Percentiles rank a stretch among this genome's conserved stretches.
phyloP scores from a whole-genome alignment of 208 protist genomes.

The Trypanosomatidae sp. region DNA sequence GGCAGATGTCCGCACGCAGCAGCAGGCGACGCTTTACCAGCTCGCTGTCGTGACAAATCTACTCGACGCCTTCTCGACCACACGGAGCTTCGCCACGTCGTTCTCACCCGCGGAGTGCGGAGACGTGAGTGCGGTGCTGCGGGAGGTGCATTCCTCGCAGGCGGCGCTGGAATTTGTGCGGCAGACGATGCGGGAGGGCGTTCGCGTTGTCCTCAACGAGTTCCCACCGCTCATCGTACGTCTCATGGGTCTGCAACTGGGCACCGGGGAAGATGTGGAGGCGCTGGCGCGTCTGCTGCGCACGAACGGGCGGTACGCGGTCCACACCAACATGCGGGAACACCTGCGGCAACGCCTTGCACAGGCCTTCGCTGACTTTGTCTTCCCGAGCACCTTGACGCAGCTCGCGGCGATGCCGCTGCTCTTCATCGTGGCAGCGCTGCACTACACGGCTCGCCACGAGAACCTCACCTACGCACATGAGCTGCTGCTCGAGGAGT shows the following conservation, averaged over 20 bases:
- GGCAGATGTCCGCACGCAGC: constrained; percentile 38
- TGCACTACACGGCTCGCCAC: constrained; percentile 37
- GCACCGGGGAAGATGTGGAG: constrained; percentile 26
- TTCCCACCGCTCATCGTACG: constrained; percentile 32
- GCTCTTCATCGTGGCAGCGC: constrained; percentile 53
- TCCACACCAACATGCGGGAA: constrained; percentile 35
- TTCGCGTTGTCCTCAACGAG: constrained; percentile 39
- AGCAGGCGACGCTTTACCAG: constrained; percentile 63
- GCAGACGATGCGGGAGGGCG: constrained; percentile 49
- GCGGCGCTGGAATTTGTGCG: constrained; percentile 39
- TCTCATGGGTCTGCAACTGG: constrained; percentile 56
- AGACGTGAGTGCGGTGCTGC: constrained; percentile 34
- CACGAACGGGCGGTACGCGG: constrained; percentile 43
- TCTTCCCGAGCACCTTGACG: constrained; percentile 17
- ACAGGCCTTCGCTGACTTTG: constrained; percentile 22
- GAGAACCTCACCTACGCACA: constrained; percentile 39
- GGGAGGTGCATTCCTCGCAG: constrained; percentile 28
- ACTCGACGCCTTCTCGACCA: constrained; percentile 56
- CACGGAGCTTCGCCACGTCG: constrained; percentile 40
- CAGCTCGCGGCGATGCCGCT: constrained; percentile 57
- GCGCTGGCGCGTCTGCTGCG: constrained; percentile 38
- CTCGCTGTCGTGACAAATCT: constrained; percentile 48
- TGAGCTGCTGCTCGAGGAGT: constrained; percentile 48
- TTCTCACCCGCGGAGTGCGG: constrained; percentile 26
- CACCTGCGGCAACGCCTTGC: constrained; percentile 45